phyloP scores from a whole-genome alignment of 768 basidiomycete species.

The Basidioascus undulatus region DNA sequence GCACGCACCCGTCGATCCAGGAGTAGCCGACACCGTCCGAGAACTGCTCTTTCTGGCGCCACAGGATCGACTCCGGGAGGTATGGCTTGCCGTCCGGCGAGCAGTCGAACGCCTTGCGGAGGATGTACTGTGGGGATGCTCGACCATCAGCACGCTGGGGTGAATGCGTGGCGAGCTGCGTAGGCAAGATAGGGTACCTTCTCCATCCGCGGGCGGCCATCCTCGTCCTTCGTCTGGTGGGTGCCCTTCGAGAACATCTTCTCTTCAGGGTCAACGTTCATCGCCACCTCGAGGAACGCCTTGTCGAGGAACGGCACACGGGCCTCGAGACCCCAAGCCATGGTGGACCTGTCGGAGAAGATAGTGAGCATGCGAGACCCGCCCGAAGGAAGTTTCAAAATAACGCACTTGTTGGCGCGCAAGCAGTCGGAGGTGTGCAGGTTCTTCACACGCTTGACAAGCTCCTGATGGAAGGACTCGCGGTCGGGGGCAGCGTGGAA shows the following conservation, averaged over 20 bases:
- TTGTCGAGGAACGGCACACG: constrained; percentile 98
- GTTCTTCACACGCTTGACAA: constrained; percentile 84
- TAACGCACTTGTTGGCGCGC: constrained; percentile 79
- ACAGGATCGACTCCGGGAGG: constrained; percentile 76
- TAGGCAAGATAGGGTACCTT: constrained; percentile 31
- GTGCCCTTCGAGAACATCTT: constrained; percentile 77
- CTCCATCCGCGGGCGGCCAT: constrained; percentile 82
- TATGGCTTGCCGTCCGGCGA: constrained; percentile 57
- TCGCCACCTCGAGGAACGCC: constrained; percentile 73
- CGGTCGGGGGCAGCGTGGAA: constrained; percentile 93
- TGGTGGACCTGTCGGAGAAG: constrained; percentile 46
- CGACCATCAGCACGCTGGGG: constrained; percentile 6
- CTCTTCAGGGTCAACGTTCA: constrained; percentile 65
- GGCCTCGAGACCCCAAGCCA: constrained; percentile 99
- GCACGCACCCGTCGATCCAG: constrained; percentile 77
- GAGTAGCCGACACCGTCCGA: constrained; percentile 97
- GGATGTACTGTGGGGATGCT: constrained; percentile 57
- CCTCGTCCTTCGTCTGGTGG: constrained; percentile 45
- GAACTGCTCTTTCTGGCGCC: constrained; percentile 99
- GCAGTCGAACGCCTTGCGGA: constrained; percentile 86
- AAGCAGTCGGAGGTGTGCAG: constrained; percentile 92
- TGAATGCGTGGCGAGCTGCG: not conserved
- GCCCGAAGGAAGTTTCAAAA: too few relatives aligned
- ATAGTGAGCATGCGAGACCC: not conserved
- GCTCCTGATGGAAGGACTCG: constrained; percentile 79